phyloP scores from a whole-genome alignment of 2,329 filamentous ascomycete species.

The Zopfia rhizophila region DNA sequence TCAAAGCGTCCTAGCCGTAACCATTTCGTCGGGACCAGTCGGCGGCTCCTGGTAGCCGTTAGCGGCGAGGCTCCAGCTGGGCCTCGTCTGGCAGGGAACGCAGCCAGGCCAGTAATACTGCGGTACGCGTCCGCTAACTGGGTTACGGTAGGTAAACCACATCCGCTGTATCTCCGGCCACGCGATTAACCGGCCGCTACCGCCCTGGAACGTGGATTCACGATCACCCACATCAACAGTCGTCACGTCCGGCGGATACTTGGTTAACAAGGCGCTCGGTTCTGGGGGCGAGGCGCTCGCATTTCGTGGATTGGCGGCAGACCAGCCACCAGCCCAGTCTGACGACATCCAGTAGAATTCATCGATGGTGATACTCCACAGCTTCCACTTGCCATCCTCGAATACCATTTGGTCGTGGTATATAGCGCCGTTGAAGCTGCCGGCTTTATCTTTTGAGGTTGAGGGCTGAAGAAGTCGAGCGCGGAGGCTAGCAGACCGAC shows the following conservation, averaged over 20 bases:
- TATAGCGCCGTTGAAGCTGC: slow-evolving; percentile 37
- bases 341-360: slow-evolving; percentile 40
- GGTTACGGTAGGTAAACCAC: slow-evolving; percentile 38
- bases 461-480: slow-evolving; percentile 36
- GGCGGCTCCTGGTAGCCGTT: too few species aligned
- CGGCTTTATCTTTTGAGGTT: slow-evolving; percentile 29
- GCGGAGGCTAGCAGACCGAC: slow-evolving; percentile 32
- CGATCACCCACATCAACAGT: slow-evolving; percentile 31
- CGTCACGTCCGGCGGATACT: slow-evolving; percentile 35
- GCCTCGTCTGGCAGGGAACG: too few species aligned
- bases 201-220: slow-evolving; percentile 33
- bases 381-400: slow-evolving; percentile 34
- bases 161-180: slow-evolving; percentile 39
- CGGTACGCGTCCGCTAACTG: slow-evolving; percentile 32
- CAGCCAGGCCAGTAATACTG: slow-evolving; percentile 38
- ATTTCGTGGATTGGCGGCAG: slow-evolving; percentile 30
- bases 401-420: slow-evolving; percentile 41
- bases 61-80: too few species aligned
- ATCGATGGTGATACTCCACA: slow-evolving; percentile 41
- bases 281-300: slow-evolving; percentile 25
- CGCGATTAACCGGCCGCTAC: slow-evolving; percentile 29
- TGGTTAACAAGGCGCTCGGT: slow-evolving; percentile 31
- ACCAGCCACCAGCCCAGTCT: slow-evolving; percentile 36
- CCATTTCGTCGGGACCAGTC: too few species aligned
- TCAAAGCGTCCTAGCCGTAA: too few species aligned